phyloP scores from a whole-genome alignment of 768 basidiomycete genomes.

The Tricholoma hemisulphureum region DNA sequence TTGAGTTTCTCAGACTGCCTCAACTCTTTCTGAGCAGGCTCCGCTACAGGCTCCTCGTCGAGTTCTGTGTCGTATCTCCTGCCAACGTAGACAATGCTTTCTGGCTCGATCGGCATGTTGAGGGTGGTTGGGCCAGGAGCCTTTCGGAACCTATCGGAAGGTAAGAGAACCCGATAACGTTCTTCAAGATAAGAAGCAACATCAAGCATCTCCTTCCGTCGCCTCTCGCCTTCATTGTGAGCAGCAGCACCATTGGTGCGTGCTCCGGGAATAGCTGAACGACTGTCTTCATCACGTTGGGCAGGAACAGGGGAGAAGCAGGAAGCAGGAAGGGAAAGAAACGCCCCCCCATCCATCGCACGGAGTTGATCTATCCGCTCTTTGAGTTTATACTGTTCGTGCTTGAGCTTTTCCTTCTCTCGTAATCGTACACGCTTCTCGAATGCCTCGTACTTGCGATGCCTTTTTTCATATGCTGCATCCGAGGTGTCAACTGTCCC shows the following conservation, averaged over 20 bases:
- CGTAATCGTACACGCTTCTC: conserved; percentile 83
- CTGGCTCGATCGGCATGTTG: conserved; percentile 23
- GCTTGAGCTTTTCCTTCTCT: conserved; percentile 89
- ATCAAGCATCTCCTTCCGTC: conserved; percentile 71
- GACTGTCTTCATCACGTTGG: conserved; percentile 23
- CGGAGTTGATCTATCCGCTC: conserved; percentile 83
- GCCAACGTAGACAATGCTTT: conserved; percentile 16
- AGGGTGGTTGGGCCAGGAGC: conserved; percentile 18
- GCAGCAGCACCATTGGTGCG: conserved; percentile 38
- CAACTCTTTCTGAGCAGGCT: conserved; percentile 19
- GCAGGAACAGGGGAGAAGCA: conserved; percentile 48
- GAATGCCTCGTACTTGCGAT: conserved; percentile 82
- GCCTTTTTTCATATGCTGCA: conserved; percentile 75
- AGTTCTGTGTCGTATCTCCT: conserved; percentile 29
- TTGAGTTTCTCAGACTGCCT: conserved; percentile 29
- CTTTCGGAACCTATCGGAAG: conserved; percentile 53
- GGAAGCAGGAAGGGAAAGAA: conserved; percentile 59
- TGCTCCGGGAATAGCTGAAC: conserved; percentile 28
- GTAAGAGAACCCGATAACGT: conserved; percentile 73
- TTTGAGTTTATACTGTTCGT: conserved; percentile 89
- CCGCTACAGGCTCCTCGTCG: conserved; percentile 24
- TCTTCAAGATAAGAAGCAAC: conserved; percentile 64
- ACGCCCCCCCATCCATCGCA: conserved; percentile 69
- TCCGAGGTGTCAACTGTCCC: conserved; percentile 73
- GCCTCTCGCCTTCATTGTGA: conserved; percentile 67